Evolutionary conservation across 805 yeast genomes (phyloP), one percentile per base, ranked within the genome.

Genomic region (Candida namnaoensis): DNA sequence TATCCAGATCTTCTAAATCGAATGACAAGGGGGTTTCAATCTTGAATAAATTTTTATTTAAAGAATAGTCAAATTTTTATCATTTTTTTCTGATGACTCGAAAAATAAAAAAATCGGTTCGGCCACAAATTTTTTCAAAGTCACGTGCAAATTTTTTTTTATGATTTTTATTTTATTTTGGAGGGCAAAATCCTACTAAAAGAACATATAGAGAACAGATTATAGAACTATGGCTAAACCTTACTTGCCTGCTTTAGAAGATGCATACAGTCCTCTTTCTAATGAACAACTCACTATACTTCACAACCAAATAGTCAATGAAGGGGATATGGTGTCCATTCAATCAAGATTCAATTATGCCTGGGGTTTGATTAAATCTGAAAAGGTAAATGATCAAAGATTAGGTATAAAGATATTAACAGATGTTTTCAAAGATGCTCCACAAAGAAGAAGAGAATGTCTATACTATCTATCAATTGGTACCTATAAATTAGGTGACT

Each of bases 301-400:
- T 28, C 80, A 77, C 47, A 74, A 79, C 50, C 96, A 88, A 53
- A 88, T 86, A 35, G 75, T 78, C 26, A 69, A 82, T 1, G 98
- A 93, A 58, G 80, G 84, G 30, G 95, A 93, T 5, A 68, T 73
- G 34, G 88, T 87, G 0, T 72, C 90, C 0, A 72, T 85, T 0
- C 97, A 88, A 60, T 82, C 96, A 3, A 76, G 80, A 44, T 93
- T 93, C 72, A 93, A 95, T 62, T 86, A 85, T 53, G 95, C 97
- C 0, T 93, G 99, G 99, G 99, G 95, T 4, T 68, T 93, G 39
- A 76, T 95, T 47, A 90, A 88, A 59, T 80, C 95, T 2, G 57
- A 61, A 39, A 69, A 71, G 39, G 67, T 69, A 23, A 71, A 68
- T 34, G 82, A 85, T 46, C 95, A 86, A 55, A 72, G 82, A 51